Evolutionary conservation across 805 yeast genomes (phyloP), one percentile per base, ranked within the genome.

Genomic region (Blastobotrys mokoenaii): DNA sequence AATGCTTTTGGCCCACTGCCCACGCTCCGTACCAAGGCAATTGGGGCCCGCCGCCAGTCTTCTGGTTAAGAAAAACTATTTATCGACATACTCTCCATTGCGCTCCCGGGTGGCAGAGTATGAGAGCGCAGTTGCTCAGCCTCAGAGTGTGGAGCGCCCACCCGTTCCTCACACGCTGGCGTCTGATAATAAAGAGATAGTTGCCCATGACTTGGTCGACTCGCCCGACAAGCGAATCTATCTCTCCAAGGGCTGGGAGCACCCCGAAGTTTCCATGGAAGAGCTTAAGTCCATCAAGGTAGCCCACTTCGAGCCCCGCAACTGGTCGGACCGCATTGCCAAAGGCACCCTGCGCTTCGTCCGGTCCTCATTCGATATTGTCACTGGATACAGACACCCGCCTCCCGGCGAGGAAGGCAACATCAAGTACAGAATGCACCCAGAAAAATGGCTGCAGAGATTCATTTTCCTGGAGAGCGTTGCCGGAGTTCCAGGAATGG

Each of bases 401-500:
- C 62, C 57, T 20, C 68, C 69, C 10, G 69, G 65, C 12, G 50
- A 57, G 2, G 60, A 62, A 27, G 49, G 56, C 20, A 49, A 61
- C 29, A 63, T 65, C 38, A 57, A 60, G 38, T 72, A 69, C 50
- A 66, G 66, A 43, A 77, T 82, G 84, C 76, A 82, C 3, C 74
- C 73, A 20, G 69, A 66, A 44, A 76, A 78, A 56, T 82, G 88
- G 88, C 54, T 82, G 47, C 73, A 77, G 5, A 61, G 68, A 44
- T 63, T 74, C 46, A 74, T 82, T 33, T 80, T 82, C 54, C 69
- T 82, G 52, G 89, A 82, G 60, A 73, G 80, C 48, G 71, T 82
- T 46, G 89, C 89, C 3, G 88, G 86, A 7, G 84, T 82, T n/a
- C 89, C 89, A 1, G 88, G 89, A 9, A 75, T 80, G 70, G 83